Base-by-base conservation (phyloP, 1,284 basidiomycete genomes). In the Melanopsichium pennsylvanicum region DNA sequence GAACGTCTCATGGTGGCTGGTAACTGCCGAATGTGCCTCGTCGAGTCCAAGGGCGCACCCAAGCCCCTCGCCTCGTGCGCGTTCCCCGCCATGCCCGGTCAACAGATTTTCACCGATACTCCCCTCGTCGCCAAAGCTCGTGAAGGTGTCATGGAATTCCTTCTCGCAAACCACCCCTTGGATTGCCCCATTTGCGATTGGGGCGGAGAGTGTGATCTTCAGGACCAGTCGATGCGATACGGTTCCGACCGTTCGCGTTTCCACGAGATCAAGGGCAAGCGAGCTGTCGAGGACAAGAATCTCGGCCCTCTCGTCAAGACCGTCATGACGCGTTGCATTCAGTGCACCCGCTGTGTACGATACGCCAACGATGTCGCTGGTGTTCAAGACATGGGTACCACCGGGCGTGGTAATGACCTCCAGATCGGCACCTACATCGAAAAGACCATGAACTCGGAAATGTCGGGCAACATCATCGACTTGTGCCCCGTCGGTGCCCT, bases 211-310 rank as follows among this genome's bases (percentile, higher is more conserved):
- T 99, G 96, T 82, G 96, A 99, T 82, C 86, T 99, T 19, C 95
- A 99, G 85, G 95, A 99, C 84, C 96, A 99, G 84, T 95, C 94
- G 22, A 97, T 98, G 94, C 90, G 95, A 52, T 99, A 98, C 81
- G 95, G 95, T 40, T 91, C 93, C 11, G 95, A 99, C 84, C 90
- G 96, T 63, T 90, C 92, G 5, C 89, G 96, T 42, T 97, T 97
- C 88, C 94, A 97, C 84, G 95, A 99, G 85, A 92, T 96, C 62
- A 88, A 91, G 3, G 96, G 95, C 75, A 98, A 98, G 84, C 92
- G 95, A 61, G 95, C 96, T 1, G 91, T 96, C 16, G 95, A 97
- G 84, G 91, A 99, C 86, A 99, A 98, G 86, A 90, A 98, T 81
- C 86, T 99, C 27, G 96, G 96, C 6, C 96, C 96, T 11, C 87